phyloP scores from a whole-genome alignment of 495 filamentous ascomycete genomes.

The Neurospora terricola region DNA sequence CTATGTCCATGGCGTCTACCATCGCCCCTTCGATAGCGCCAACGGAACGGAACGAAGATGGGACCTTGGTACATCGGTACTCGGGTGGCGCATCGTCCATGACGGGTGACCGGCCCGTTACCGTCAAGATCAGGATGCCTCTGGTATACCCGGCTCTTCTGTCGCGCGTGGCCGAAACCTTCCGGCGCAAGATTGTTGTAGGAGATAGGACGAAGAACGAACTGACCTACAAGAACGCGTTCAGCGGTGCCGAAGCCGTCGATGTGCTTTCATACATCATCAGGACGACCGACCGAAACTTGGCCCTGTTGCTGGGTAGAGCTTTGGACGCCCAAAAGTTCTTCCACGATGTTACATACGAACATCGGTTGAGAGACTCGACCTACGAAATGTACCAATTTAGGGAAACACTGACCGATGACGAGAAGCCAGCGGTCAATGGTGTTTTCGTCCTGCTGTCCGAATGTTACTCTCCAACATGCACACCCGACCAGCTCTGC shows the following conservation, averaged over 20 bases:
- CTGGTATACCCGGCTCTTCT: conserved; percentile 89
- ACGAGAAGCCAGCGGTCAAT: conserved; percentile 73
- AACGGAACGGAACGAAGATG: conserved; percentile 25
- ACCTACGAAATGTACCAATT: conserved; percentile 92
- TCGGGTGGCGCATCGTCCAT: conserved; percentile 35
- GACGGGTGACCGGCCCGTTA: conserved; percentile 38
- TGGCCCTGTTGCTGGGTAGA: conserved; percentile 86
- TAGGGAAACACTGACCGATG: conserved; percentile 83
- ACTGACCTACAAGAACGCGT: conserved; percentile 91
- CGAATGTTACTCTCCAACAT: conserved; percentile 97
- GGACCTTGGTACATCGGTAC: conserved; percentile 33
- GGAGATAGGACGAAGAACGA: conserved; percentile 93
- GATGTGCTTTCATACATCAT: conserved; percentile 92
- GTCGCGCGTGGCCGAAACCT: conserved; percentile 81
- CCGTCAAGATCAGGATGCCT: conserved; percentile 50
- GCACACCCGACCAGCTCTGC: conserved; percentile 86
- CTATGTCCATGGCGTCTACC: conserved; percentile 83
- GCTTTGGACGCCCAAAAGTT: conserved; percentile 97
- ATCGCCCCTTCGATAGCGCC: conserved; percentile 31
- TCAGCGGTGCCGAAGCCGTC: conserved; percentile 89
- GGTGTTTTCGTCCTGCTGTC: conserved; percentile 93
- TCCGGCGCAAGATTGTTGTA: conserved; percentile 72
- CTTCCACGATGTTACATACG: conserved; percentile 98
- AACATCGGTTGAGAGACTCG: conserved; percentile 88
- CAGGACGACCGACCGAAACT: conserved; percentile 88